Conservation (phyloP, 2,329 filamentous ascomycete genomes). For the Penicillium hesseltinei region DNA sequence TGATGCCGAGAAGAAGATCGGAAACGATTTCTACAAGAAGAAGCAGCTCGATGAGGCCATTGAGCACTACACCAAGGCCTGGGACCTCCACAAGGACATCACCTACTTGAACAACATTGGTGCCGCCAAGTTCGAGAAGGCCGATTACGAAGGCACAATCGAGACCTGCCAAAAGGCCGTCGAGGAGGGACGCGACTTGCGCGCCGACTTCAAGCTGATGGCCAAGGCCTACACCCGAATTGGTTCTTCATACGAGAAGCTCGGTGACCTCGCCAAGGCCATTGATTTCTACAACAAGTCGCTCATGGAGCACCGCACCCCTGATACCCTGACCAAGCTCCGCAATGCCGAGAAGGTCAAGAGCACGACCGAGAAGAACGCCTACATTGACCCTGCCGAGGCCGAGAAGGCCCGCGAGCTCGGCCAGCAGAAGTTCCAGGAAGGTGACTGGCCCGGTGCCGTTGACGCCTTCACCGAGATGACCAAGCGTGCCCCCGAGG, state of each 20-base stretch:
- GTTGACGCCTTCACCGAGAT: conserved; percentile 95
- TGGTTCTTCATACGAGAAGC: conserved; percentile 88
- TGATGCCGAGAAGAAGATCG: conserved; percentile 90
- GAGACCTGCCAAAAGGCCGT: conserved; percentile 84
- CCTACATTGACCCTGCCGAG: conserved; percentile 86
- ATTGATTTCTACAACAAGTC: conserved; percentile 90
- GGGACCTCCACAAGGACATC: conserved; percentile 93
- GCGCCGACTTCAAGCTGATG: conserved; percentile 96
- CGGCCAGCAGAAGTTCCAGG: conserved; percentile 96
- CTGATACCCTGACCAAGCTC: conserved; percentile 89
- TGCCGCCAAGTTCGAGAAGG: conserved; percentile 93
- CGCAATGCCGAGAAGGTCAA: conserved; percentile 86
- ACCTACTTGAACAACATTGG: conserved; percentile 96
- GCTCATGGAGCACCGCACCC: conserved; percentile 93
- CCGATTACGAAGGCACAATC: conserved; percentile 84
- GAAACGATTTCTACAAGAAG: conserved; percentile 98
- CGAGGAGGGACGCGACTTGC: conserved; percentile 82
- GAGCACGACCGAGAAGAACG: conserved; percentile 68
- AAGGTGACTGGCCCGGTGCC: conserved; percentile 88
- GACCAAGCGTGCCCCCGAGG: conserved; percentile 90
- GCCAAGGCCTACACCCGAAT: conserved; percentile 97
- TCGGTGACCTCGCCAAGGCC: conserved; percentile 74
- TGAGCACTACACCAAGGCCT: conserved; percentile 89
- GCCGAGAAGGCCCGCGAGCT: conserved; percentile 94
- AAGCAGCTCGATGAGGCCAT: conserved; percentile 94